Conservation (phyloP, 495 filamentous ascomycete genomes). For the Melanomma pulvis-pyrius region DNA sequence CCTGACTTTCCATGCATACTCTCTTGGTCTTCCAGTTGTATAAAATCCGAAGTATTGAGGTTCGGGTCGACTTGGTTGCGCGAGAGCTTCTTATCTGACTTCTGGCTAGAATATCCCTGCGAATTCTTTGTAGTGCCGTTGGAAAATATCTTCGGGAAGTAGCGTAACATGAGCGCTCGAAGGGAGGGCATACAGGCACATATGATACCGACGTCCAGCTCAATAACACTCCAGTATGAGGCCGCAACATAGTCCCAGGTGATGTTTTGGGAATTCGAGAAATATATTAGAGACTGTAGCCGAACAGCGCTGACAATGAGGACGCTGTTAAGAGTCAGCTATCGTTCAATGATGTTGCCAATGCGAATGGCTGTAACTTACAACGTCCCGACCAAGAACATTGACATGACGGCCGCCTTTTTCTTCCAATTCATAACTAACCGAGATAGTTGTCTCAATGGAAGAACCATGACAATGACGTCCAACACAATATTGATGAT, state of each 20-base stretch:
- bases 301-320: slow-evolving; percentile 51
- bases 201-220: slow-evolving; percentile 45
- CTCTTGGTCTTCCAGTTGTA: no score
- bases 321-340: slow-evolving; percentile 40
- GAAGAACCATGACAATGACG: slow-evolving; percentile 41
- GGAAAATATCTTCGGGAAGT: no score
- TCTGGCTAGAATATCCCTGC: no score
- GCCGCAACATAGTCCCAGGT: slow-evolving; percentile 40
- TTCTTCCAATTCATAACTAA: slow-evolving; percentile 52
- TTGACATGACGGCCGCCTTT: slow-evolving; percentile 54
- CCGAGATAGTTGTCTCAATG: slow-evolving; percentile 50
- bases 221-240: slow-evolving; percentile 42
- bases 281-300: slow-evolving; percentile 46
- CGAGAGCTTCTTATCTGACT: no score
- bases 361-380: slow-evolving; percentile 40
- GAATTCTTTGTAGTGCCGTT: no score
- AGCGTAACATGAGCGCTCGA: slow-evolving; percentile 29
- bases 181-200: slow-evolving; percentile 44
- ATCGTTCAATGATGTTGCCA: neutral
- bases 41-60: no score
- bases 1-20: no score
- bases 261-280: slow-evolving; percentile 42
- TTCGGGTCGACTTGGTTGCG: no score
- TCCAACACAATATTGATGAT: slow-evolving; percentile 40
- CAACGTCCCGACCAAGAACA: slow-evolving; percentile 61